Percentiles rank a stretch among this genome's conserved stretches.
phyloP scores from a whole-genome alignment of 176 grass and related monocot genomes.

The Olyra latifolia region DNA sequence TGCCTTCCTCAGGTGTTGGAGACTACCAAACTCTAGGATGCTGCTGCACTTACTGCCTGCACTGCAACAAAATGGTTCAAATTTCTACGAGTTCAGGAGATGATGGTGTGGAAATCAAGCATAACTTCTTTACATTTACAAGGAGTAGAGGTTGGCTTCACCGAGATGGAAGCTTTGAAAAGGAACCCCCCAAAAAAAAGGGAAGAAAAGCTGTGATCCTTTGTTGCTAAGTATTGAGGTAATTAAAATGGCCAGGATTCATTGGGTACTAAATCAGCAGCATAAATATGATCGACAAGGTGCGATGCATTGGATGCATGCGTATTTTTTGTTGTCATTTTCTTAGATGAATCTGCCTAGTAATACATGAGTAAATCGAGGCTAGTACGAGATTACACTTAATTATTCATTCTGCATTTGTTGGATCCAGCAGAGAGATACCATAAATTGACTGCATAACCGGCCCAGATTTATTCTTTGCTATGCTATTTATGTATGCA shows the following conservation, averaged over 20 bases:
- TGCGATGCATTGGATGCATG: neutral
- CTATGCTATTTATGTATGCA: neutral
- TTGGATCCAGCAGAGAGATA: neutral
- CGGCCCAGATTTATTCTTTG: neutral
- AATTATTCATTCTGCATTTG: neutral
- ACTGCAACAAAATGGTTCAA: neutral
- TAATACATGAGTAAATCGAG: neutral
- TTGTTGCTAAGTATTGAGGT: neutral
- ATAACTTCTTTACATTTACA: slow-evolving; percentile 22
- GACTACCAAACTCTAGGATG: neutral
- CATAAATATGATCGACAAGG: neutral
- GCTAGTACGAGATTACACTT: neutral
- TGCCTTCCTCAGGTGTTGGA: neutral
- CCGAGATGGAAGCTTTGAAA: slow-evolving; percentile 1
- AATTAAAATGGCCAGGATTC: neutral
- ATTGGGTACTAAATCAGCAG: neutral
- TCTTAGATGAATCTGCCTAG: neutral
- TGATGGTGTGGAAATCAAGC: slow-evolving; percentile 25
- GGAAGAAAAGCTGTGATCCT: neutral
- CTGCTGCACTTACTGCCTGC: slow-evolving; percentile 17
- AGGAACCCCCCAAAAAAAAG: neutral
- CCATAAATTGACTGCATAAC: neutral
- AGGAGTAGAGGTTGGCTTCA: slow-evolving; percentile 9
- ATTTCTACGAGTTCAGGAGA: neutral
- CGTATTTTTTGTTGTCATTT: neutral